These are phyloP conservation scores for Acanthamoeba lenticulata DNA, from an alignment of 208 protist genomes.

Conservation along the genomic window DNA sequence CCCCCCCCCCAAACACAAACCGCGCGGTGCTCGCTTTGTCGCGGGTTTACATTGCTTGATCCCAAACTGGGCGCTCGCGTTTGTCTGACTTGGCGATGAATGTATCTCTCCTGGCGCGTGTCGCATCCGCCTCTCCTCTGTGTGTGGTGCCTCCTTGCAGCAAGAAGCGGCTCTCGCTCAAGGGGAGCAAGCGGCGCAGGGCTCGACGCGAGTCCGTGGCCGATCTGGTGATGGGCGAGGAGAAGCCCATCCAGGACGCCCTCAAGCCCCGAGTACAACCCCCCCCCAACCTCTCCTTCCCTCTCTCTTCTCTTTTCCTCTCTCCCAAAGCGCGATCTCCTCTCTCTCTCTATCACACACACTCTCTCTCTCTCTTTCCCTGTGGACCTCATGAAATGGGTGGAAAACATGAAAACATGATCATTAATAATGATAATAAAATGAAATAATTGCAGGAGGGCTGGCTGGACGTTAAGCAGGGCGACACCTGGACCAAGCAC, in stretches of 20 bases:
- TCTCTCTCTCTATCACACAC: no score
- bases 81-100: neutral
- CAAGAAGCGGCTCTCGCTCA: neutral
- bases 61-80: neutral
- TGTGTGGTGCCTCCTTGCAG: neutral
- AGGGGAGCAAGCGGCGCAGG: neutral
- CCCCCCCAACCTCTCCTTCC: neutral
- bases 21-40: no score
- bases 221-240: neutral
- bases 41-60: no score
- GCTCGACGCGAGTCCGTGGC: neutral
- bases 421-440: neutral
- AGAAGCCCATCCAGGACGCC: neutral
- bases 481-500: neutral
- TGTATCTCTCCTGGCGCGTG: neutral
- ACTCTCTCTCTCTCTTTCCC: no score
- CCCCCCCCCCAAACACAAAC: neutral
- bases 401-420: no score
- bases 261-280: neutral
- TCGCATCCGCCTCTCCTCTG: neutral
- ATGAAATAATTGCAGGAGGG: neutral
- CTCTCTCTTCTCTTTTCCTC: neutral
- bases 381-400: no score
- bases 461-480: conserved; percentile 15
- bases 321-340: no score